Evolutionary conservation across 768 basidiomycete genomes (phyloP).

Genomic region (Cystobasidium onofrii): DNA sequence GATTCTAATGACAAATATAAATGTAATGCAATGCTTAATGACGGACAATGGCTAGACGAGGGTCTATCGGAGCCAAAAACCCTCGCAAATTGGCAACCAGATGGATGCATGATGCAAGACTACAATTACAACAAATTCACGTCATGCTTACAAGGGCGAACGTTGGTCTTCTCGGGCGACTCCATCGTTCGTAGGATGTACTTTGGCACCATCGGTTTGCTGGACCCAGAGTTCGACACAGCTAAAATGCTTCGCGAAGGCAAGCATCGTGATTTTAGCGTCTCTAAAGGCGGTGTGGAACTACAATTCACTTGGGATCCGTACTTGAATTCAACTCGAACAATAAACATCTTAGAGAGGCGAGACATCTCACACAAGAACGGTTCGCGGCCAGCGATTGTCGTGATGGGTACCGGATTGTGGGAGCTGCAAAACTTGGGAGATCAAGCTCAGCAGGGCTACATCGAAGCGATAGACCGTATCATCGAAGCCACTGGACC

Average conservation of each 20-base stretch:
- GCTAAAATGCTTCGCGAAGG: conserved; percentile 44
- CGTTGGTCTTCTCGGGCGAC: conserved; percentile 74
- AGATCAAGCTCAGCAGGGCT: conserved; percentile 59
- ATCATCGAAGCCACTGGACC: conserved; percentile 51
- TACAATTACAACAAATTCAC: conserved; percentile 54
- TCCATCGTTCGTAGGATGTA: conserved; percentile 74
- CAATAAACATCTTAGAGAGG: conserved; percentile 50
- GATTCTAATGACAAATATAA: conserved; percentile 66
- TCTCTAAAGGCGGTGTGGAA: conserved; percentile 51
- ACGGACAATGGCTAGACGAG: conserved; percentile 70
- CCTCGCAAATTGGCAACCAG: conserved; percentile 68
- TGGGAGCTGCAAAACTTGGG: conserved; percentile 77
- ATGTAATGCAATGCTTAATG: conserved; percentile 62
- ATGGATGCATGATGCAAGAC: conserved; percentile 67
- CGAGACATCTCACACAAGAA: background rate
- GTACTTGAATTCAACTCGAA: conserved; percentile 64
- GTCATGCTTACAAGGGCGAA: conserved; percentile 43
- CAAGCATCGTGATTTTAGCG: conserved; percentile 62
- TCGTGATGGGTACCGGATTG: conserved; percentile 75
- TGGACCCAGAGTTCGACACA: conserved; percentile 49
- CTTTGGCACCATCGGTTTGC: conserved; percentile 53
- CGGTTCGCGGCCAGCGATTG: conserved; percentile 53
- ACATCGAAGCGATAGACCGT: conserved; percentile 65
- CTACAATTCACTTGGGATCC: conserved; percentile 78
- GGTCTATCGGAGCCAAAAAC: conserved; percentile 39